phyloP scores from a whole-genome alignment of 768 basidiomycete genomes.

The Kwoniella newhampshirensis region DNA sequence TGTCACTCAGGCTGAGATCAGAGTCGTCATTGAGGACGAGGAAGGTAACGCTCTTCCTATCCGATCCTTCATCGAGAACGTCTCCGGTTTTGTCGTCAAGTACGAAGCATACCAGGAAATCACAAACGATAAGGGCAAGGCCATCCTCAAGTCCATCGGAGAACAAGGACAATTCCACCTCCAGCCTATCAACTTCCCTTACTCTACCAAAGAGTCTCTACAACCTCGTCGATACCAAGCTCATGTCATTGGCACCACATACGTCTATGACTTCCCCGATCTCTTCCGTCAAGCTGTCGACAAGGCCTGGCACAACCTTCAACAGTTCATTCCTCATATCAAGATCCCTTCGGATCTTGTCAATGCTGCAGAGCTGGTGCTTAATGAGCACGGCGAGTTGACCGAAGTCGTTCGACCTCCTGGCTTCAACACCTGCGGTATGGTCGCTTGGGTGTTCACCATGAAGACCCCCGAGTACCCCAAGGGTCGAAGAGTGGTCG shows the following conservation, averaged over 20 bases:
- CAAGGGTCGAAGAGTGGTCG: conserved; percentile 78
- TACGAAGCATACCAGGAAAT: conserved; percentile 98
- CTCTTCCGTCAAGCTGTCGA: conserved; percentile 96
- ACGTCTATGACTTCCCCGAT: conserved; percentile 99
- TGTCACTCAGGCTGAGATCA: conserved; percentile 95
- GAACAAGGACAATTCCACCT: conserved; percentile 95
- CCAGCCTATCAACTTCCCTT: conserved; percentile 87
- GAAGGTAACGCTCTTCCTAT: conserved; percentile 95
- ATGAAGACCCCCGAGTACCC: conserved; percentile 90
- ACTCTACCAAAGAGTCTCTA: conserved; percentile 95
- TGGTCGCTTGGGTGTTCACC: conserved; percentile 97
- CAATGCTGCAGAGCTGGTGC: conserved; percentile 82
- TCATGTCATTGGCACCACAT: conserved; percentile 95
- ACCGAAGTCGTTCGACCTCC: conserved; percentile 87
- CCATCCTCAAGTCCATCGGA: conserved; percentile 95
- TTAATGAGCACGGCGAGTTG: conserved; percentile 89
- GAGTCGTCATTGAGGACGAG: conserved; percentile 87
- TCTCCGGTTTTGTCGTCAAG: conserved; percentile 97
- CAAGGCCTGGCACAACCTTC: conserved; percentile 71
- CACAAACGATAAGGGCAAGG: conserved; percentile 88
- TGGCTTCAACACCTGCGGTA: conserved; percentile 91
- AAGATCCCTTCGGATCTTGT: conserved; percentile 74
- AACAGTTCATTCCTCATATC: conserved; percentile 68
- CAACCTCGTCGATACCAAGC: conserved; percentile 99
- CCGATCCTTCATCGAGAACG: conserved; percentile 97